Evolutionary conservation across 2,329 filamentous ascomycete genomes (phyloP).

Genomic region (Coniochaeta sp.): DNA sequence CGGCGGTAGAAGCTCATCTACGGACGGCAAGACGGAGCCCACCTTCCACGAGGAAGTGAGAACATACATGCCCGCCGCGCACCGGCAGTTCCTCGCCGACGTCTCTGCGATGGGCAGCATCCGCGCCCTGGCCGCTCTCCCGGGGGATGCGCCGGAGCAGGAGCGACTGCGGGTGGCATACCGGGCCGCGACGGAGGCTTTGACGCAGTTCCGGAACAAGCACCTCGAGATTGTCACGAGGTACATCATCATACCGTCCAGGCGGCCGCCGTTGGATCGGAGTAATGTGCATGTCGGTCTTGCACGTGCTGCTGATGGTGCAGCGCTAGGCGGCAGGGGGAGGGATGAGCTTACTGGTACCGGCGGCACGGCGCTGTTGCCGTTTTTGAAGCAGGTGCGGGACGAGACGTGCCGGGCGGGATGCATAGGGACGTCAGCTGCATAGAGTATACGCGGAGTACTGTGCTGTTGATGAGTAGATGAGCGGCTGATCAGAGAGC

Average conservation of each 20-base stretch:
- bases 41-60: constrained; percentile 63
- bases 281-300: neutral
- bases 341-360: constrained; percentile 63
- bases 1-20: constrained; percentile 24
- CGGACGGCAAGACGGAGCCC: constrained; percentile 14
- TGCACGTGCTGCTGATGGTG: neutral
- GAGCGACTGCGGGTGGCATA: constrained; percentile 41
- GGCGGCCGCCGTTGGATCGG: constrained; percentile 21
- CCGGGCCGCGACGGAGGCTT: constrained; percentile 65
- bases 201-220: constrained; percentile 71
- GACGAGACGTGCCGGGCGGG: constrained; percentile 60
- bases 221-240: constrained; percentile 86
- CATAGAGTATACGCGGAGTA: neutral
- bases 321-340: neutral
- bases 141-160: constrained; percentile 38
- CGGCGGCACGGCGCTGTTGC: constrained; percentile 78
- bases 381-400: constrained; percentile 81
- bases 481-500: neutral
- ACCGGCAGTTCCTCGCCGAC: constrained; percentile 69
- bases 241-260: constrained; percentile 80
- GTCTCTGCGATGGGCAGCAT: constrained; percentile 58
- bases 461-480: neutral
- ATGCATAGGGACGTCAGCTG: neutral
- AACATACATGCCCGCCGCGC: constrained; percentile 82
- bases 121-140: constrained; percentile 54